Base-by-base conservation (phyloP, 2,329 filamentous ascomycete genomes). In the Trichoderma afroharzianum region DNA sequence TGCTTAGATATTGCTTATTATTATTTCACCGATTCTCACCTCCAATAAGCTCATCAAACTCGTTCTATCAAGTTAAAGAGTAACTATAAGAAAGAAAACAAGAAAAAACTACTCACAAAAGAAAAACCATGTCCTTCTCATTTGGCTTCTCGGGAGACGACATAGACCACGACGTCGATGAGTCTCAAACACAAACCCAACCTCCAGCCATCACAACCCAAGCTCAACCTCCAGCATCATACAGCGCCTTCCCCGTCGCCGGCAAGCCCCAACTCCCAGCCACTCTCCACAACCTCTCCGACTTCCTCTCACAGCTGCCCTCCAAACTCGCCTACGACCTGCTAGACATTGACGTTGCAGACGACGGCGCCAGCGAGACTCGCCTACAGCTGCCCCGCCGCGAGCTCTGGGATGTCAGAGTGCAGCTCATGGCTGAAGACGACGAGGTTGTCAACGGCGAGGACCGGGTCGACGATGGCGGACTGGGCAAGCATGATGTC, bases 341-440 rank as follows among this genome's bases (percentile, higher is more conserved):
- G 14, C 81, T 94, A 21, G 81, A 83, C 8, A 86, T 94, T 64
- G 83, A 85, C 24, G 86, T 83, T 6, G 90, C 91, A 57, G 84
- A 88, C 73, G 86, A 86, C 11, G 63, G 39, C 18, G 39, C 50
- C 39, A 36, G 30, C 5, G 26, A 53, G 21, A 81, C 83, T 61
- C 81, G 77, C 3, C 78, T 91, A 11, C 81, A 80, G 47, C 83
- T 96, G 8, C 92, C 92, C 0, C 88, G 93, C 50, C 88, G 93
- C 72, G 93, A 95, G 79, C 85, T 96, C 59, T 95, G 93, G 88
- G 93, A 96, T 78, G 90, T 95, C 50, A 87, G 92, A 39, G 86
- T 94, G 47, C 93, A 96, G 83, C 84, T 96, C 72, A 94, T 95
- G 90, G 92, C 92, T 28, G 89, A 91, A 79, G 89, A 89, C 50